Conservation (phyloP, 768 basidiomycete species). For the Ramaria rubella region DNA sequence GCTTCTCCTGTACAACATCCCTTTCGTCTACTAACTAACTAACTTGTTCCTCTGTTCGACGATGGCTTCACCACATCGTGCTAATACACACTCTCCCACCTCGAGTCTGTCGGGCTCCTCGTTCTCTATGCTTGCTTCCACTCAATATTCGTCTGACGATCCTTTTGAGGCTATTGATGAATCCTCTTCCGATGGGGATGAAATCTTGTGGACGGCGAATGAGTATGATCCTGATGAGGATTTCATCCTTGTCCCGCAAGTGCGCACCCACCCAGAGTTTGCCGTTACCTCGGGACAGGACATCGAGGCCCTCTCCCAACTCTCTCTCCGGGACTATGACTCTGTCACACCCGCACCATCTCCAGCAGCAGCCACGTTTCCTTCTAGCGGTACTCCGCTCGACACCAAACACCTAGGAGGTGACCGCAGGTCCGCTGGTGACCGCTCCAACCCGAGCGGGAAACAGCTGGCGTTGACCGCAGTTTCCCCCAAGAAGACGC, state of each 20-base stretch:
- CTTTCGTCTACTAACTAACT: not conserved
- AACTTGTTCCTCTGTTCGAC: not conserved
- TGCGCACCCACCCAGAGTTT: not conserved
- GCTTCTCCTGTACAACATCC: constrained; percentile 4
- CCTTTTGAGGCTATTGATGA: constrained; percentile 7
- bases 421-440: not conserved
- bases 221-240: constrained; percentile 9
- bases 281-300: not conserved
- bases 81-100: not conserved
- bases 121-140: not conserved
- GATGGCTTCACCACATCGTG: not conserved
- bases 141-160: not conserved
- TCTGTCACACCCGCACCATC: not conserved
- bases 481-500: not conserved
- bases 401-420: not conserved
- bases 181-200: constrained; percentile 6
- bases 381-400: not conserved
- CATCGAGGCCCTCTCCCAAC: not conserved
- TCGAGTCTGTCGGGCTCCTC: not conserved
- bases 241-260: constrained; percentile 7
- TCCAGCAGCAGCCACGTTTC: constrained; percentile 1
- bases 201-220: constrained; percentile 7
- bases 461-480: not conserved
- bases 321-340: not conserved
- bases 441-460: not conserved